Evolutionary conservation across 108 stramenopile species (phyloP).

Genomic region (Nannochloropsis gaditana): DNA sequence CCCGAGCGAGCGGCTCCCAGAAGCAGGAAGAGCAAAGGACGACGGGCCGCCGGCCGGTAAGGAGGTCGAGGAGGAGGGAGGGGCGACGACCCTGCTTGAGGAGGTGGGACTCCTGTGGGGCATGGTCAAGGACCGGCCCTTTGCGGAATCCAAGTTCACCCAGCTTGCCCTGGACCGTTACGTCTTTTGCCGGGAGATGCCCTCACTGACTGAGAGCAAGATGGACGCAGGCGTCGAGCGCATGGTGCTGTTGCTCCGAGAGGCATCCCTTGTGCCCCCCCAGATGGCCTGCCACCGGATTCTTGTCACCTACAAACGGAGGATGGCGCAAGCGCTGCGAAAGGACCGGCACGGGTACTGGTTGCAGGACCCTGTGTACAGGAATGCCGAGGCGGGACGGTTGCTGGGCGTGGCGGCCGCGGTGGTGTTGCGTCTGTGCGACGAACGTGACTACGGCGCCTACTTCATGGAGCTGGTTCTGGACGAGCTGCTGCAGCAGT

Average conservation of each 20-base stretch:
- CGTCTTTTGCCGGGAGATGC: background rate
- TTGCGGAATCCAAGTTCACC: background rate
- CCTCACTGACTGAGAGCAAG: background rate
- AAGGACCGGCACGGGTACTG: background rate
- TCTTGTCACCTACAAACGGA: background rate
- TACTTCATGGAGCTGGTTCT: conserved; percentile 1
- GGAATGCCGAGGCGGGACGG: background rate
- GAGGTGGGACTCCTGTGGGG: background rate
- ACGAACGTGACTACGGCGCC: background rate
- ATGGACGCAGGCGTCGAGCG: background rate
- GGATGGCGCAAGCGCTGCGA: background rate
- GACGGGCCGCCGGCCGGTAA: background rate
- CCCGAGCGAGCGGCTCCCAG: background rate
- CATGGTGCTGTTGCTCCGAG: background rate
- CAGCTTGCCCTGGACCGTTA: conserved; percentile 11
- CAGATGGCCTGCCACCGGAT: conserved; percentile 19
- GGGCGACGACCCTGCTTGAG: background rate
- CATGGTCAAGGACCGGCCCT: background rate
- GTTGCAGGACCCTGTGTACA: background rate
- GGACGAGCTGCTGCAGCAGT: conserved; percentile 19
- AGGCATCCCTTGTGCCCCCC: background rate
- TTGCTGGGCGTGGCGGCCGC: background rate
- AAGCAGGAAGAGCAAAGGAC: background rate
- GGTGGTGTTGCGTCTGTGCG: background rate
- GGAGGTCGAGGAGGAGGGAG: background rate